Percentiles rank a stretch among this genome's conserved stretches.
Evolutionary conservation across 805 yeast species (phyloP).

Genomic region (Saccharomycopsis selenospora): DNA sequence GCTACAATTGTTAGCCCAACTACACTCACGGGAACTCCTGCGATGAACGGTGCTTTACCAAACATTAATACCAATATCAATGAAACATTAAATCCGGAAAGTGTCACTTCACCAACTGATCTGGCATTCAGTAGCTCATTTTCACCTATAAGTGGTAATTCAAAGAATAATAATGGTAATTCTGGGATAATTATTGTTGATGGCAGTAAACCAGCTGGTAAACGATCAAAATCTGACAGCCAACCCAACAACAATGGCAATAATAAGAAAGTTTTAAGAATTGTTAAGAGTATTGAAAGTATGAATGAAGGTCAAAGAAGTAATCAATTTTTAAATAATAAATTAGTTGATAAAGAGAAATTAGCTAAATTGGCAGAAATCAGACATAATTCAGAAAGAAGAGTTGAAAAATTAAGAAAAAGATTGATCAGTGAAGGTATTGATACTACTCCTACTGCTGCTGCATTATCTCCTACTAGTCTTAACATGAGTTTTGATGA

Average conservation of each 20-base stretch:
- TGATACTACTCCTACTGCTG: constrained; percentile 4
- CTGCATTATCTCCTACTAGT: neutral
- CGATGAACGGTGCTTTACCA: too few relatives aligned
- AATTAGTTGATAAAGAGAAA: constrained; percentile 19
- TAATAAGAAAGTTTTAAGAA: constrained; percentile 10
- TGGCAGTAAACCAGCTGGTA: too few relatives aligned
- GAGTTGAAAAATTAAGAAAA: constrained; percentile 11
- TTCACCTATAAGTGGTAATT: neutral
- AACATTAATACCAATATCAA: too few relatives aligned
- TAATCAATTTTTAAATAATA: constrained; percentile 6
- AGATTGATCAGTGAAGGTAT: constrained; percentile 12
- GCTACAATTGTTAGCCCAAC: too few relatives aligned
- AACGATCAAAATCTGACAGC: neutral
- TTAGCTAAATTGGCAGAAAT: constrained; percentile 13
- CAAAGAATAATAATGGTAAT: too few relatives aligned
- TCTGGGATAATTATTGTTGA: neutral
- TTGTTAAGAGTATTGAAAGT: constrained; percentile 19
- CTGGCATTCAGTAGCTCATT: neutral
- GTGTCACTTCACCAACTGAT: neutral
- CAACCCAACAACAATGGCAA: neutral
- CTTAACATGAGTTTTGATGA: too few relatives aligned
- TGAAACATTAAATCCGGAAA: neutral
- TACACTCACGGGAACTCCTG: too few relatives aligned
- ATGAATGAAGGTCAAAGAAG: constrained; percentile 10
- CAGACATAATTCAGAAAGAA: constrained; percentile 4